Conservation (phyloP, 2,329 filamentous ascomycete species). For the Albifimbria verrucaria region DNA sequence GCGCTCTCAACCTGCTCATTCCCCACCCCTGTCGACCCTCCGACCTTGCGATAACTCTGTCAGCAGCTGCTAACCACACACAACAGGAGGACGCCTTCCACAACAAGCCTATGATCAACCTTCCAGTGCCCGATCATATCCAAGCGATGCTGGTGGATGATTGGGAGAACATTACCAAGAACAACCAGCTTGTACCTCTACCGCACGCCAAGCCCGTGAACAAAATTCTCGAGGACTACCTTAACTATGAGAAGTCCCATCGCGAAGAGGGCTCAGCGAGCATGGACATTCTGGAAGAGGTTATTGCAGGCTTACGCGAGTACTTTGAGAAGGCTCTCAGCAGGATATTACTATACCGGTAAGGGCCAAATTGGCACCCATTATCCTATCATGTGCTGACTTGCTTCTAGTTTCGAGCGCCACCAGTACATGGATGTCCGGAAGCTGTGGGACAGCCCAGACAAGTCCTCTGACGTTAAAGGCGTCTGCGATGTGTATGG, state of each 20-base stretch:
- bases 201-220: conserved; percentile 74
- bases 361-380: conserved; percentile 16
- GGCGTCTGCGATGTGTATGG: conserved; percentile 81
- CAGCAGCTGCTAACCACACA: conserved; percentile 12
- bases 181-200: conserved; percentile 81
- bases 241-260: conserved; percentile 64
- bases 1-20: background rate
- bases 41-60: no score
- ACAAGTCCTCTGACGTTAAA: conserved; percentile 66
- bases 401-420: conserved; percentile 70
- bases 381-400: background rate
- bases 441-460: conserved; percentile 62
- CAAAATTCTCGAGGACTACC: conserved; percentile 78
- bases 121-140: conserved; percentile 82
- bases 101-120: conserved; percentile 77
- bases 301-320: conserved; percentile 78
- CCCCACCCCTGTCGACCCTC: background rate
- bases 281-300: conserved; percentile 84
- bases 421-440: conserved; percentile 79
- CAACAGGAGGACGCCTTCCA: conserved; percentile 86
- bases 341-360: conserved; percentile 82
- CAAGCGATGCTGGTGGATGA: conserved; percentile 95
- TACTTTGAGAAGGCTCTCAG: conserved; percentile 93
- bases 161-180: conserved; percentile 98
- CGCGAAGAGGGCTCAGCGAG: conserved; percentile 66